Evolutionary conservation across 2,329 filamentous ascomycete species (phyloP), one percentile per base, ranked within the genome.

Genomic region (Elsinoe perseae): DNA sequence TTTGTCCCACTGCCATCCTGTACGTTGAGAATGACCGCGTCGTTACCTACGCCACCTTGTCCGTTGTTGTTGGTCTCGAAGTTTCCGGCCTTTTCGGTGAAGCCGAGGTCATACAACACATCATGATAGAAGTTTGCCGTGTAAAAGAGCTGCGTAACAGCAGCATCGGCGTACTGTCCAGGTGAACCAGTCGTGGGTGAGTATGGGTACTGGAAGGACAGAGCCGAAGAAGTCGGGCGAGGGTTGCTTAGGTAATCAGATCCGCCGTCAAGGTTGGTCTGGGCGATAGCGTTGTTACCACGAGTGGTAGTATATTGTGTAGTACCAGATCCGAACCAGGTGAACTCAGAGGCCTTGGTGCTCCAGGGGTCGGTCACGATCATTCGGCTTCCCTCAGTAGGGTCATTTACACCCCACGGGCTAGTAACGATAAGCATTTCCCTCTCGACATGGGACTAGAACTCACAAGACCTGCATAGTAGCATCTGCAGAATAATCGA

Each of bases 111-210:
- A 61, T 83, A 77, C 8, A 83, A 72, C 0, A 84, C 64, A 57
- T 84, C 81, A 62, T 83, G 81, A 67, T 79, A 83, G 30, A 70
- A 73, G 70, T 83, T 83, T 30, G 75, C 72, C 0, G 79, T 81
- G 70, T 83, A 84, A 69, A 81, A 84, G 4, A 83, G 73, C 67
- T 84, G 81, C 0, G 78, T 75, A 53, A 80, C 70, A 0, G 80
- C 80, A 1, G 79, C 79, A 46, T 82, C 76, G 3, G 70, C 67
- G 65, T 83, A 83, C 14, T 23, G 23, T 1, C 43, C 2, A 12
- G 54, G 44, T 2, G 54, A 3, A 2, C 27, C 23, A n/a, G 54
- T 52, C 2, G 54, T 38, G 4, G 34, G 12, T 7, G 52, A 54
- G 21, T 54, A 54, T 18, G 52, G 3, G 23, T 54, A 54, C 12